Evolutionary conservation across 805 yeast species (phyloP), one percentile per base, ranked within the genome.

Genomic region (Suhomyces tanzawaensis): DNA sequence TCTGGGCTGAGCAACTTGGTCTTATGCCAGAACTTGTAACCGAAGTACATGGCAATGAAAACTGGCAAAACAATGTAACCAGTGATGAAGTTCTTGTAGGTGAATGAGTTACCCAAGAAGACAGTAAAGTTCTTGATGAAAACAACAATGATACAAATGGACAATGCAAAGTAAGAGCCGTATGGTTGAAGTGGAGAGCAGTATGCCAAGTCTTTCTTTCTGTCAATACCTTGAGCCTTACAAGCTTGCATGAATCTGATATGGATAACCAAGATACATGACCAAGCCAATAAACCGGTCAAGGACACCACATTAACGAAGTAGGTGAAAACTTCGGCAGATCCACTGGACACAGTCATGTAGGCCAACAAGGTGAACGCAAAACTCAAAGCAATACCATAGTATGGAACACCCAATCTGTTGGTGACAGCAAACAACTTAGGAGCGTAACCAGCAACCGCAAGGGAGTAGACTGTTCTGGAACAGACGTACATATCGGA

Each of bases 31-130:
- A 80, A n/a, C 64, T 82, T 82, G 69, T 77, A 81, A 4, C 85
- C 87, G 44, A 73, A 49, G 46, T 65, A 73, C 41, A 74, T 66
- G 33, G 77, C 63, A 24, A 80, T 27, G 49, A 72, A 84, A 8
- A 82, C 79, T 24, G 87, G 87, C 33, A 84, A 72, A 21, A 85
- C 85, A 51, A 85, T 81, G 62, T 85, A 84, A 31, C 90, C 89
- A 23, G 91, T 82, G 53, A 85, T 81, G 55, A 85, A 85, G 14
- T 69, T 69, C 59, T 78, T 76, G 63, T 79, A 80, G 46, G 76
- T 74, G 57, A 84, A 81, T 4, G 45, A 22, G 38, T 54, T 62
- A 35, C 78, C 78, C 47, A 85, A 65, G 66, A 85, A 85, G 3
- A 78, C 89, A 1, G 87, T 79, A 58, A 82, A 83, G 49, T 82